Base-by-base conservation (phyloP, 192 early-diverging fungal genomes). In the Linnemannia exigua region DNA sequence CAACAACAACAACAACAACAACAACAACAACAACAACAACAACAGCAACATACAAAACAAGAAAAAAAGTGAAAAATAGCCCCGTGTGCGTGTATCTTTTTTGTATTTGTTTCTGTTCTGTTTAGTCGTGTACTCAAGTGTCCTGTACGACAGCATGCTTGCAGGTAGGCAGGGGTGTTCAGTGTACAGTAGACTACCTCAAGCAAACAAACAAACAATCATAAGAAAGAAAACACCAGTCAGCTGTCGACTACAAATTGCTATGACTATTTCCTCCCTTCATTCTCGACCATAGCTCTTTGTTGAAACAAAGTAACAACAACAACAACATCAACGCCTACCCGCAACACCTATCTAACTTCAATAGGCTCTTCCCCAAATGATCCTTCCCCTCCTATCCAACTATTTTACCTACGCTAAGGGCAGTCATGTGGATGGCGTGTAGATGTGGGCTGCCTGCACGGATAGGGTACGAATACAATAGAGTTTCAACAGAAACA, bases 61-160 rank as follows among this genome's bases (percentile, higher is more conserved):
- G 35, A 68, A 67, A 51, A 71, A 20, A 44, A 25, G 36, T 2
- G 17, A 75, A 71, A 70, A 47, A 70, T 54, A 80, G 22, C 22
- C 19, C 51, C 51, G 51, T n/a, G 51, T n/a, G 22, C 51, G 8
- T 6, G 22, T 46, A 46, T 12, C 11, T 46, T n/a, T n/a, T n/a
- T n/a, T n/a, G n/a, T n/a, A n/a, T n/a, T n/a, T n/a, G n/a, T n/a
- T n/a, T n/a, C n/a, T n/a, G n/a, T n/a, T n/a, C n/a, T n/a, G n/a
- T n/a, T n/a, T n/a, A n/a, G n/a, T n/a, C n/a, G n/a, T n/a, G n/a
- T n/a, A n/a, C n/a, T n/a, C 51, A 52, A 52, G 20, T 22, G 5
- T 52, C 20, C 22, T n/a, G n/a, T 25, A 19, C 5, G 52, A 19
- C 22, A 9, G 22, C 11, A n/a, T 54, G 5, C 25, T n/a, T 25